These are phyloP conservation scores for Coemansia sp. DNA, from an alignment of 192 early-diverging fungal genomes.

Conservation along the genomic window DNA sequence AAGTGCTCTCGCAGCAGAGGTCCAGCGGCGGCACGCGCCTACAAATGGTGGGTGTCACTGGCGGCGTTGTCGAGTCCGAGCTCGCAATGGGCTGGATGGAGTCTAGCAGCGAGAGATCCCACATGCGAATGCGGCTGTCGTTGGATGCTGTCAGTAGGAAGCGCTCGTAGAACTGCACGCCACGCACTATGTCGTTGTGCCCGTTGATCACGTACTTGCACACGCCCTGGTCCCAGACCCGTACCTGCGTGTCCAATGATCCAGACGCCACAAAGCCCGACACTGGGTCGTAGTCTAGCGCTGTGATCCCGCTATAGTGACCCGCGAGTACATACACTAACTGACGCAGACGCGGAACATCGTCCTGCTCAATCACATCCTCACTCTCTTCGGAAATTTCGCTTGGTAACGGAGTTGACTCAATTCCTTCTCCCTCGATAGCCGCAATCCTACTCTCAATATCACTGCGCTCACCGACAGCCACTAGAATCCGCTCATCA, in stretches of 20 bases:
- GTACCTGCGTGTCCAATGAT: slow-evolving; percentile 70
- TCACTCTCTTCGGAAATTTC: slow-evolving; percentile 15
- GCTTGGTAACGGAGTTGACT: not conserved
- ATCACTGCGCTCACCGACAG: slow-evolving; percentile 20
- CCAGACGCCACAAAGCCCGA: slow-evolving; percentile 65
- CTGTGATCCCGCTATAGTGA: slow-evolving; percentile 65
- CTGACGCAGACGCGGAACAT: slow-evolving; percentile 40
- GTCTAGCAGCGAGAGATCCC: slow-evolving; percentile 66
- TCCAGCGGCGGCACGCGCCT: slow-evolving; percentile 54
- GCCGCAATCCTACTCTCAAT: slow-evolving; percentile 22
- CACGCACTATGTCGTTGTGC: slow-evolving; percentile 38
- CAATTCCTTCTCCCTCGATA: not conserved
- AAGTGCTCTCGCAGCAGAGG: slow-evolving; percentile 48
- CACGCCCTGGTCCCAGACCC: slow-evolving; percentile 65
- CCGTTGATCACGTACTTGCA: slow-evolving; percentile 41
- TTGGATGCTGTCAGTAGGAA: slow-evolving; percentile 66
- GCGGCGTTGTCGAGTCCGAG: slow-evolving; percentile 37
- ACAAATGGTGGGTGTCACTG: slow-evolving; percentile 53
- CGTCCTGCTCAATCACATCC: slow-evolving; percentile 25
- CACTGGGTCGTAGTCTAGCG: slow-evolving; percentile 63
- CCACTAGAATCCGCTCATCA: slow-evolving; percentile 25
- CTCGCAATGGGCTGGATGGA: slow-evolving; percentile 59
- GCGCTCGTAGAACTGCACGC: slow-evolving; percentile 45
- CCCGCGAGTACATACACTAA: slow-evolving; percentile 49
- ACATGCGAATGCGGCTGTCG: slow-evolving; percentile 70